These are phyloP conservation scores for Acanthamoeba quina DNA, from an alignment of 208 protist genomes.

Conservation along the genomic window DNA sequence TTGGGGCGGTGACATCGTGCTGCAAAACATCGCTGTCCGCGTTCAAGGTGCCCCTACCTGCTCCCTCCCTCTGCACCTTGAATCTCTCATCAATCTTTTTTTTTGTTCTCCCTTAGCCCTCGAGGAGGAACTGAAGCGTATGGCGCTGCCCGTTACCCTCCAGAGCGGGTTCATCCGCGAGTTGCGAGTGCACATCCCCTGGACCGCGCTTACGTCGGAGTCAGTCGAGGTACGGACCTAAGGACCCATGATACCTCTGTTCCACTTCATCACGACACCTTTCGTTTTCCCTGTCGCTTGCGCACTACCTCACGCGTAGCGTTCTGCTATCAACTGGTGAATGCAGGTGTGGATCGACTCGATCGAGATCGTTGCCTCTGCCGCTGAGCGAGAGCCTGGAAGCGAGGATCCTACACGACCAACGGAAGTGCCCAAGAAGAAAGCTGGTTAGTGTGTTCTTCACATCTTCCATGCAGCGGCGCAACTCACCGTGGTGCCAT, in stretches of 20 bases:
- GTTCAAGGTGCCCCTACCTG: background rate
- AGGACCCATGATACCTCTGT: background rate
- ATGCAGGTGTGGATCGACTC: conserved; percentile 37
- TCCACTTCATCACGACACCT: background rate
- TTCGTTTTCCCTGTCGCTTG: background rate
- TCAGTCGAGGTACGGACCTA: conserved; percentile 28
- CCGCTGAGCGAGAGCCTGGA: background rate
- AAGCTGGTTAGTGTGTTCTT: background rate
- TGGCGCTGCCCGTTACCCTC: conserved; percentile 33
- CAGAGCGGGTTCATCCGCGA: conserved; percentile 54
- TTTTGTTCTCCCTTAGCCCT: background rate
- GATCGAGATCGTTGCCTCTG: conserved; percentile 10
- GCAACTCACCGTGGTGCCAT: no score
- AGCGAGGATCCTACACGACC: background rate
- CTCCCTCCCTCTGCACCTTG: background rate
- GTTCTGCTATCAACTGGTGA: background rate
- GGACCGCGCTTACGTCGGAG: conserved; percentile 63
- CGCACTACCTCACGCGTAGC: background rate
- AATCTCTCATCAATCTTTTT: background rate
- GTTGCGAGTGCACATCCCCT: conserved; percentile 65
- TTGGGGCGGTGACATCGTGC: conserved; percentile 52
- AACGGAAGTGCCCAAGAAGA: background rate
- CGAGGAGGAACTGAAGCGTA: conserved; percentile 49
- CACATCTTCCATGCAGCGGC: background rate
- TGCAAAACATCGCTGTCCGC: conserved; percentile 63